phyloP scores from a whole-genome alignment of 2,329 filamentous ascomycete species.

The Drechslerella coelobrocha region DNA sequence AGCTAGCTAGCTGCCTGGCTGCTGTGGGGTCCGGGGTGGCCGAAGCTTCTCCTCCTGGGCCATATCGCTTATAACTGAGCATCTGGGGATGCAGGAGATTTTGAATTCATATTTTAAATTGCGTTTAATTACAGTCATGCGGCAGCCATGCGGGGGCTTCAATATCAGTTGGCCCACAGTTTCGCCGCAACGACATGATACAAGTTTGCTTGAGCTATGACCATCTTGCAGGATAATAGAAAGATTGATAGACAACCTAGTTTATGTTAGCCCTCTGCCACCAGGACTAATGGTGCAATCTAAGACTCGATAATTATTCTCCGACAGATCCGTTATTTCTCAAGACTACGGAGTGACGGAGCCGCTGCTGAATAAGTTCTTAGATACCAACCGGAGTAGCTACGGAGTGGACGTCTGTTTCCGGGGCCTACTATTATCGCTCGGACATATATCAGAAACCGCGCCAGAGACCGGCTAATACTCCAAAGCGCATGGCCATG shows the following conservation, averaged over 20 bases:
- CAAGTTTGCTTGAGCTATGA: background rate
- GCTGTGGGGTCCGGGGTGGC: background rate
- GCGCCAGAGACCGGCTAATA: background rate
- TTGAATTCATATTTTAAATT: background rate
- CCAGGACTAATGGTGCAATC: background rate
- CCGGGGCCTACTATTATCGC: background rate
- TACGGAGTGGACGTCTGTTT: no score
- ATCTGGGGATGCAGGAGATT: background rate
- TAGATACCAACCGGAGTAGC: background rate
- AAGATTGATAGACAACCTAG: background rate
- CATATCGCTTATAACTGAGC: background rate
- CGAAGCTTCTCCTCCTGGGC: background rate
- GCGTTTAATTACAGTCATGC: background rate
- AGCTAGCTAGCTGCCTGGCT: background rate
- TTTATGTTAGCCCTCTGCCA: background rate
- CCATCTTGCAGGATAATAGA: background rate
- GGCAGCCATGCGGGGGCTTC: background rate
- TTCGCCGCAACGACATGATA: background rate
- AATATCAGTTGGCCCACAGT: background rate
- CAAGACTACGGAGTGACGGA: background rate
- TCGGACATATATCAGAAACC: background rate
- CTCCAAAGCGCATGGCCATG: background rate
- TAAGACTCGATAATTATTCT: constrained; percentile 3
- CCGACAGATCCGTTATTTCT: background rate
- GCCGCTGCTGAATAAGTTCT: background rate